Conservation (phyloP, 129 eudicot species). For the Flaveria bidentis region DNA sequence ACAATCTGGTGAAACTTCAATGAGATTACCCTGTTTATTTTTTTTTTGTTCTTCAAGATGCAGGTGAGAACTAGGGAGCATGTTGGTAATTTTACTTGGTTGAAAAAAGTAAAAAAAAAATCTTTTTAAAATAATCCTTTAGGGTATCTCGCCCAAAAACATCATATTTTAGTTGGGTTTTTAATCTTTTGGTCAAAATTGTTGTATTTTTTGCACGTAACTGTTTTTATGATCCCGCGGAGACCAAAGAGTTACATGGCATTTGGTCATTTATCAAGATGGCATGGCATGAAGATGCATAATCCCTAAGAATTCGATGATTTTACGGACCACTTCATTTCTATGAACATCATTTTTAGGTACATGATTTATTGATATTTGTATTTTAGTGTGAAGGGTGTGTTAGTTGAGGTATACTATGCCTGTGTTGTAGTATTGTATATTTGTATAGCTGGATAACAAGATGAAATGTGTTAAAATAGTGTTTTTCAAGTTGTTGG, state of each 20-base stretch:
- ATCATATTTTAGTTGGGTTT: neutral
- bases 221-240: neutral
- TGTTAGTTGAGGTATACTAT: neutral
- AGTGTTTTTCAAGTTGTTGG: conserved; percentile 9
- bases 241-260: neutral
- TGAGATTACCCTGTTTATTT: neutral
- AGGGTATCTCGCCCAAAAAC: neutral
- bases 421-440: conserved; percentile 5
- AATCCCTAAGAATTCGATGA: neutral
- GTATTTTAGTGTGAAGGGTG: neutral
- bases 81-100: conserved; percentile 13
- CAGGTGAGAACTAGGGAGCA: conserved; percentile 4
- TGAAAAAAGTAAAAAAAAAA: neutral
- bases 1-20: neutral
- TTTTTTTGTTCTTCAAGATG: conserved; percentile 8
- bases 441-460: neutral
- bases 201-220: neutral
- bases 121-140: neutral
- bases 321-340: conserved; percentile 9
- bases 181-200: neutral
- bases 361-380: conserved; percentile 16
- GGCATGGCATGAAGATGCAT: conserved; percentile 11
- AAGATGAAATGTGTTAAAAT: neutral
- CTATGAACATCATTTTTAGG: conserved; percentile 6
- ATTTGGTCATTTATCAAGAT: conserved; percentile 10